Conservation (phyloP, 768 basidiomycete genomes). For the Pulveroboletus frians region DNA sequence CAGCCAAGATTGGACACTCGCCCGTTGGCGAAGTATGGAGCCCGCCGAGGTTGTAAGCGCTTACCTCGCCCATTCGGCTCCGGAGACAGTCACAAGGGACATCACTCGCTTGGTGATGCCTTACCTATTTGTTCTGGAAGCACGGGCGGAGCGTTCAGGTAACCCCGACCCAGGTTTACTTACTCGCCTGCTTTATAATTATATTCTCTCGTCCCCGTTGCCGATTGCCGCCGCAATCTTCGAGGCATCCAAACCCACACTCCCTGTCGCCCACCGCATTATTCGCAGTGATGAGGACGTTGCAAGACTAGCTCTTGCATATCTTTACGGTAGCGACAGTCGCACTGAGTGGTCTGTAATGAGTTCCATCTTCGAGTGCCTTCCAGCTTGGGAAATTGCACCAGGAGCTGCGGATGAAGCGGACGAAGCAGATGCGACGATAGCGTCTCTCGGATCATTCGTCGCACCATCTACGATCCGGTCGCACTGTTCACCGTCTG, state of each 20-base stretch:
- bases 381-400: slow-evolving; percentile 81
- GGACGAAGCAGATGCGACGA: slow-evolving; percentile 77
- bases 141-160: slow-evolving; percentile 78
- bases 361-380: slow-evolving; percentile 92
- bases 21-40: slow-evolving; percentile 64
- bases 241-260: slow-evolving; percentile 87
- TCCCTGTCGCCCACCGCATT: slow-evolving; percentile 63
- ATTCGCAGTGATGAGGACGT: slow-evolving; percentile 80
- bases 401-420: slow-evolving; percentile 55
- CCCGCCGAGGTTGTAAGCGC: slow-evolving; percentile 62
- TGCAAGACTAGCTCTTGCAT: slow-evolving; percentile 80
- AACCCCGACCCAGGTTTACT: slow-evolving; percentile 62
- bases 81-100: slow-evolving; percentile 58
- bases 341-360: slow-evolving; percentile 75
- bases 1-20: slow-evolving; percentile 70
- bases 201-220: slow-evolving; percentile 63
- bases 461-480: slow-evolving; percentile 68
- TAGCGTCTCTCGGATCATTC: slow-evolving; percentile 74
- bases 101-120: slow-evolving; percentile 80
- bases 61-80: slow-evolving; percentile 70
- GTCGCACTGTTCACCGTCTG: slow-evolving; percentile 53
- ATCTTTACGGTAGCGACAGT: slow-evolving; percentile 77
- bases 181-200: slow-evolving; percentile 63
- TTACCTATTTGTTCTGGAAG: slow-evolving; percentile 89
- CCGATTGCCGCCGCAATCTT: slow-evolving; percentile 71